These are phyloP conservation scores for Termitomyces sp. DNA, from an alignment of 1,284 basidiomycete species.

Conservation along the genomic window DNA sequence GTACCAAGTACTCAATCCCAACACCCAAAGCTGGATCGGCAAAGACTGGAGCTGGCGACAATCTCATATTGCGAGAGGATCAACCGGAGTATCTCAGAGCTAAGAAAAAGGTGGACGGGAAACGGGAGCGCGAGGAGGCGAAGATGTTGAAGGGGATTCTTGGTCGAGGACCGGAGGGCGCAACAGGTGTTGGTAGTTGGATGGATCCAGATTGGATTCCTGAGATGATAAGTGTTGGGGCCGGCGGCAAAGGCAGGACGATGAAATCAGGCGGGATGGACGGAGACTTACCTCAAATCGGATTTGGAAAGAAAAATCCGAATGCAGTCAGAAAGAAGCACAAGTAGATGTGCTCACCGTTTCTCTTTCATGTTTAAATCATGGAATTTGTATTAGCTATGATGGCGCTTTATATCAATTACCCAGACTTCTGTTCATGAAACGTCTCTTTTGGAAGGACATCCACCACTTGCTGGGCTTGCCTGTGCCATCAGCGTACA, in stretches of 20 bases:
- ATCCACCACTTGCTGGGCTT: slow-evolving; percentile 99
- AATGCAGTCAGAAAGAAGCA: slow-evolving; percentile 63
- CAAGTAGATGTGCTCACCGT: slow-evolving; percentile 35
- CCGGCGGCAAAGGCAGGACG: slow-evolving; percentile 70
- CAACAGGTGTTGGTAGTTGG: slow-evolving; percentile 69
- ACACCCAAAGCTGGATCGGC: slow-evolving; percentile 86
- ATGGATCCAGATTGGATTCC: slow-evolving; percentile 97
- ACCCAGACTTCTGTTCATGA: slow-evolving; percentile 87
- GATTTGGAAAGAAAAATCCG: slow-evolving; percentile 82
- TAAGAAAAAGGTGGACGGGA: slow-evolving; percentile 67
- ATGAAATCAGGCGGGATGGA: slow-evolving; percentile 45
- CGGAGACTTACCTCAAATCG: slow-evolving; percentile 75
- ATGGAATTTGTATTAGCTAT: slow-evolving; percentile 17
- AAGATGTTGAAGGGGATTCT: slow-evolving; percentile 64
- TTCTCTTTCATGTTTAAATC: slow-evolving; percentile 17
- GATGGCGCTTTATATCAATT: slow-evolving; percentile 32
- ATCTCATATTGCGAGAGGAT: slow-evolving; percentile 86
- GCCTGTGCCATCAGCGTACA: slow-evolving; percentile 83
- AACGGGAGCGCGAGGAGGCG: slow-evolving; percentile 74
- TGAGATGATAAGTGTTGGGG: slow-evolving; percentile 73
- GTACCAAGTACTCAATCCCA: slow-evolving; percentile 92
- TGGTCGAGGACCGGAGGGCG: slow-evolving; percentile 37
- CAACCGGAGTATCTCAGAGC: slow-evolving; percentile 84
- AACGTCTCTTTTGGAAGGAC: slow-evolving; percentile 95
- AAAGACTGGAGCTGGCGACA: slow-evolving; percentile 75